phyloP scores from a whole-genome alignment of 768 basidiomycete species.

The Naganishia onofrii region DNA sequence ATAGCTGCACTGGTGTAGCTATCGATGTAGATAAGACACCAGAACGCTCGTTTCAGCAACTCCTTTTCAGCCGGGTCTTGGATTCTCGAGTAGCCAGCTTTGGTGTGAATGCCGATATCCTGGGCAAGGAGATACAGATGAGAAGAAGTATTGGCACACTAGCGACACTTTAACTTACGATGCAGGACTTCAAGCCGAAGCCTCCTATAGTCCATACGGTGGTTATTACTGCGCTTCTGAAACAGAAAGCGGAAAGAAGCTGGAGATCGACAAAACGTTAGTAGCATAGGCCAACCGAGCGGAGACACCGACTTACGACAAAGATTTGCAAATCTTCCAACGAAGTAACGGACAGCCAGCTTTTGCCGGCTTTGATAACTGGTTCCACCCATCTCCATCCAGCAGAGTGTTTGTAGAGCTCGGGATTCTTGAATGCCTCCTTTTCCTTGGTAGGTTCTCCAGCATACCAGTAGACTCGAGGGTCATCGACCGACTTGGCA shows the following conservation, averaged over 20 bases:
- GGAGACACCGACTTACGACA: slow-evolving; percentile 54
- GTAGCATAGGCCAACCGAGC: slow-evolving; percentile 53
- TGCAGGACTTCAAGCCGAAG: slow-evolving; percentile 64
- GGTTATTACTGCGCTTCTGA: slow-evolving; percentile 41
- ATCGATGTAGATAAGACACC: slow-evolving; percentile 57
- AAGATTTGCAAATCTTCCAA: slow-evolving; percentile 72
- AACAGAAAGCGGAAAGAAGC: slow-evolving; percentile 53
- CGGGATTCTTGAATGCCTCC: slow-evolving; percentile 40
- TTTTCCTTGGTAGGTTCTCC: slow-evolving; percentile 25
- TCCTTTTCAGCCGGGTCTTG: slow-evolving; percentile 61
- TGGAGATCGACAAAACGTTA: slow-evolving; percentile 49
- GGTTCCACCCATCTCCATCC: slow-evolving; percentile 67
- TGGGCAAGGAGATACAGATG: slow-evolving; percentile 50
- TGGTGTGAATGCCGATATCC: slow-evolving; percentile 72
- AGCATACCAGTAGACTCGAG: slow-evolving; percentile 55
- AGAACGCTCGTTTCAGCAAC: slow-evolving; percentile 75
- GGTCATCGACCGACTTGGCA: slow-evolving; percentile 62
- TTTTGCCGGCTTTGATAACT: slow-evolving; percentile 63
- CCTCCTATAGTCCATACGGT: slow-evolving; percentile 64
- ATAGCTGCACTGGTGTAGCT: slow-evolving; percentile 54
- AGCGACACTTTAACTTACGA: slow-evolving; percentile 5
- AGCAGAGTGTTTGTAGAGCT: slow-evolving; percentile 57
- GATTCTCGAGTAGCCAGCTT: slow-evolving; percentile 52
- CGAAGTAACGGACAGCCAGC: slow-evolving; percentile 60
- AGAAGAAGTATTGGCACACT: not conserved